Base-by-base conservation (phyloP, 768 basidiomycete genomes). In the Chalciporus pseudorubinellus region DNA sequence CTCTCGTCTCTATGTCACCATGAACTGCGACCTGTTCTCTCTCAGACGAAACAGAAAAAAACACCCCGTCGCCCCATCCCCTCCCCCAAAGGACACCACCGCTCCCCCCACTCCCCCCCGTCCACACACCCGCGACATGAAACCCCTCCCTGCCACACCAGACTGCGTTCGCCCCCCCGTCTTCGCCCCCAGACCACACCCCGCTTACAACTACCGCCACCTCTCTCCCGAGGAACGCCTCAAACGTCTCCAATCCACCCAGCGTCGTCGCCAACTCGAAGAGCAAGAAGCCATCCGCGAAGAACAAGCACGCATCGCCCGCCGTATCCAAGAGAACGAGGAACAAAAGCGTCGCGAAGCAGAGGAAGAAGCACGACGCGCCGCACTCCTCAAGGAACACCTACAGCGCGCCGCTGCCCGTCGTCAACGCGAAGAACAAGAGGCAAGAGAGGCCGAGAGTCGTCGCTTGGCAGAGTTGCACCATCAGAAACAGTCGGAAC, bases 371-470 rank as follows among this genome's bases (percentile, higher is more conserved):
- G 56, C 70, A 18, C 50, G 66, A 59, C 67, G 68, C 49, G 72
- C 73, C 55, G 74, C 77, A 40, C 57, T 66, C 48, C 73, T 79
- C 54, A 74, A 77, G 33, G 78, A 81, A 55, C 69, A 67, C 22
- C 64, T 70, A 44, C 68, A 73, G 38, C 72, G 69, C 31, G 63
- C 56, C 3, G 67, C 72, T 3, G 59, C 64, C 58, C 51, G 71
- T 36, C 34, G 34, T 36, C 72, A 48, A 67, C 67, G 48, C 65
- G 58, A 39, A 70, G 45, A 72, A 67, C 59, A 61, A 65, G 60
- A 75, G 59, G 56, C 76, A 71, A 53, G 46, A 57, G 72, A 73
- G 39, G 72, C 74, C 44, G 84, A 85, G 44, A 77, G 81, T 43
- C 61, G 64, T 31, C 74, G 69, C 39, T 65, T 63, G 11, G 58